Evolutionary conservation across 345 rosid species (phyloP), one percentile per base, ranked within the genome.

Genomic region (Eucalyptus rudis): DNA sequence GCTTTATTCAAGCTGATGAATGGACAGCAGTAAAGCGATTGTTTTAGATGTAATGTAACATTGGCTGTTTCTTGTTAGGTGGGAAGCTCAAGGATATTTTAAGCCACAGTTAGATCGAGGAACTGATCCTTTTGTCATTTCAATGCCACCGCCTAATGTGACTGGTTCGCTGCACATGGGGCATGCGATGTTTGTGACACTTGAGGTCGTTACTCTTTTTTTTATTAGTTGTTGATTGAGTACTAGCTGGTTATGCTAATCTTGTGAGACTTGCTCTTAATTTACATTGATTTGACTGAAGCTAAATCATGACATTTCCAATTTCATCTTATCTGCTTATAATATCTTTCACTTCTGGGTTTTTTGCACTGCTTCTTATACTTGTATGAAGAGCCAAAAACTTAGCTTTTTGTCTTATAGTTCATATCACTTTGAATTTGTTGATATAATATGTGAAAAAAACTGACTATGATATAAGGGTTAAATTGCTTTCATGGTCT

Each of bases 121-220:
- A 91, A 90, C 92, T 90, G 96, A 92, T 90, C 98, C 99, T 90
- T 96, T 97, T 92, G 99, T 97, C 87, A 86, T 97, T 92, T 90
- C 99, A 20, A 97, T 97, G 99, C 99, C 99, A 68, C 99, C 99
- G 83, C 99, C 99, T 86, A 97, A 97, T 90, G 99, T 97, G 88
- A 97, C 99, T 50, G 99, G 99, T 85, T 96, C 98, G 33, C 93
- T 97, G 90, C 99, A 97, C 92, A 97, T 97, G 99, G 99, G 99
- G 68, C 99, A 97, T 93, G 99, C 99, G 4, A 96, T 97, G 97
- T 97, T 96, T 91, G 99, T 97, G 43, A 96, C 99, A 87, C 99
- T 97, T 87, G 99, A 97, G 99, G 99, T 96, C 87, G 89, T 87
- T 62, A 87, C 88, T 79, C 43, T 87, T 71, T 83, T 88, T 80